Evolutionary conservation across 2,329 filamentous ascomycete genomes (phyloP), one percentile per base, ranked within the genome.

Genomic region (Fonsecaea pugnacius): DNA sequence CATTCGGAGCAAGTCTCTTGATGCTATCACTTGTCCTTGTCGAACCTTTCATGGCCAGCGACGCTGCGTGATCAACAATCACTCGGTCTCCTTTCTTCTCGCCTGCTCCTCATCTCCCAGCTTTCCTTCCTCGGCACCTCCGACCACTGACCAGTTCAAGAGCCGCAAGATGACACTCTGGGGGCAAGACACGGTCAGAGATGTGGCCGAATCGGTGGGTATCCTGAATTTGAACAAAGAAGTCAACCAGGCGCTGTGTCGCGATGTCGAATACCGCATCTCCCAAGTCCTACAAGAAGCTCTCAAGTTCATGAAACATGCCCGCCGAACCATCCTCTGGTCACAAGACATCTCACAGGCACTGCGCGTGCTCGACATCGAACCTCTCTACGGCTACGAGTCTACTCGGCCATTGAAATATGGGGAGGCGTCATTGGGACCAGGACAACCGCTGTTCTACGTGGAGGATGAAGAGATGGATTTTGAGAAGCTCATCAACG

Each of bases 401-500:
- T 93, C 92, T 36, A 95, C 91, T 48, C 84, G 94, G 58, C 91
- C 93, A 30, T 80, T 99, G 72, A 87, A 91, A 60, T 99, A 96
- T 74, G 95, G 95, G 58, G 95, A 99, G 78, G 95, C 95, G 2
- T 96, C 91, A 63, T 82, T 99, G 66, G 95, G 95, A 0, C 92
- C 93, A 14, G 93, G 94, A 9, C 95, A 99, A 78, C 92, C 94
- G 59, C 81, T 99, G 24, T 99, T 94, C 78, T 99, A 99, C 76
- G 90, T 99, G 40, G 95, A 99, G 74, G 95, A 99, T 75, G 95
- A 99, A 75, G 95, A 99, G 81, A 89, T 98, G 60, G 95, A 99
- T 78, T 98, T 99, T 75, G 95, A 99, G 81, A 98, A 98, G 82
- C 82, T 99, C 70, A 97, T 99, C 76, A 99, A 99, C 79, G 92